Base-by-base conservation (phyloP, 2,329 filamentous ascomycete genomes). In the Pseudopithomyces chartarum region DNA sequence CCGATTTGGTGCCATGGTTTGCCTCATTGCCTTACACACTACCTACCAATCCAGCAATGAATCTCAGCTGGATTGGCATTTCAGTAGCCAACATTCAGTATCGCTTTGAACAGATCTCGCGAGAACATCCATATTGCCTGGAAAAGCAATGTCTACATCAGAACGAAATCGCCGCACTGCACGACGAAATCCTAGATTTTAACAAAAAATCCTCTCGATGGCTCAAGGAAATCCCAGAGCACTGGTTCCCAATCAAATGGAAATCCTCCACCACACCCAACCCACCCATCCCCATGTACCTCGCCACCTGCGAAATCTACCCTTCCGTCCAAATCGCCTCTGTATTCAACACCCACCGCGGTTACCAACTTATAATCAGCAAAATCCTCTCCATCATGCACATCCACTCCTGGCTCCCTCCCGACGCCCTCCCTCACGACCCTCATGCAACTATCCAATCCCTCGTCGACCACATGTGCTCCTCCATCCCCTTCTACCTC, bases 401-500 rank as follows among this genome's bases (percentile, higher is more conserved):
- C 12, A 39, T 32, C 2, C 46, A 48, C 19, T 7, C 13, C 46
- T 48, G 46, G 46, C 33, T 48, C 12, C 19, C 36, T 20, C 46
- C 46, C 15, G 17, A 48, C 13, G 38, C 17, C n/a, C 19, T 32
- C 6, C 33, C 46, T 19, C 46, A 48, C 38, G 19, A 26, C 38
- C 12, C 33, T 23, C 33, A 33, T 12, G 34, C 22, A 13, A 39
- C 34, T 10, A 48, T 48, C n/a, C 46, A 48, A 20, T 48, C 46
- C 12, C 17, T 48, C 10, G 33, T 48, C 17, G 46, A 48, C 20
- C 32, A 29, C 11, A 48, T 48, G 46, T 48, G 46, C 20, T 48
- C 38, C 34, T 48, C 46, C 19, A 39, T 48, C 19, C 46, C 46
- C 33, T 48, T 48, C 46, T 48, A 48, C 12, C 46, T 48, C 6